These are phyloP conservation scores for Nicotiana tomentosiformis DNA, from an alignment of 257 asterid genomes.

Conservation along the genomic window DNA sequence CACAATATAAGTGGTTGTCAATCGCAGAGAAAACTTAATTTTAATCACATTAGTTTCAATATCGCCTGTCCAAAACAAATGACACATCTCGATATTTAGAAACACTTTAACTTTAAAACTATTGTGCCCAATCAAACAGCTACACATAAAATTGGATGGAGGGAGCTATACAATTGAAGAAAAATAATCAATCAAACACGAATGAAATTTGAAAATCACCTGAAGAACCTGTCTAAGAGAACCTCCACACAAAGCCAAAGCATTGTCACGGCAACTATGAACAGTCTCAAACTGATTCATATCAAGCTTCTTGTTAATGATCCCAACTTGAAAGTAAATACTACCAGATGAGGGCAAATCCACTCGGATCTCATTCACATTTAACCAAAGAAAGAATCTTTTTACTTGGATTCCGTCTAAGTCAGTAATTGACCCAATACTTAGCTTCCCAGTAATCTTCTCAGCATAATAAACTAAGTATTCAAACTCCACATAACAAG, in stretches of 20 bases:
- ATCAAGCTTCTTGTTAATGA: slow-evolving; percentile 81
- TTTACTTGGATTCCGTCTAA: slow-evolving; percentile 78
- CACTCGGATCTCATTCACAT: slow-evolving; percentile 78
- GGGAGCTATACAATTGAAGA: background rate
- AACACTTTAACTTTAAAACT: no score
- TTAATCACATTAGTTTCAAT: background rate
- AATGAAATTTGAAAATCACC: slow-evolving; percentile 28
- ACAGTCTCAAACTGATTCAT: slow-evolving; percentile 66
- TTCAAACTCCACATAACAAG: slow-evolving; percentile 78
- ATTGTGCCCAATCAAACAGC: no score
- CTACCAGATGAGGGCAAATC: slow-evolving; percentile 78
- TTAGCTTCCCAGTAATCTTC: slow-evolving; percentile 65
- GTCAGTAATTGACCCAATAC: slow-evolving; percentile 58
- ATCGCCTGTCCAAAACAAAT: no score
- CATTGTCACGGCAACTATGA: slow-evolving; percentile 65
- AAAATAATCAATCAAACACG: background rate
- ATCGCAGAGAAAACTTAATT: background rate
- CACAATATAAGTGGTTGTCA: background rate
- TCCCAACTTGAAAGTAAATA: slow-evolving; percentile 84
- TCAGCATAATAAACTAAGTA: slow-evolving; percentile 75
- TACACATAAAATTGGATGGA: no score
- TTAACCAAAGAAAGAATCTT: slow-evolving; percentile 73
- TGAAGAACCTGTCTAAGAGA: slow-evolving; percentile 35
- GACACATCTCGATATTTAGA: no score
- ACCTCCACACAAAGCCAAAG: slow-evolving; percentile 19